These are phyloP conservation scores for Beauveria sp. DNA, from an alignment of 2,329 filamentous ascomycete species.

Conservation along the genomic window DNA sequence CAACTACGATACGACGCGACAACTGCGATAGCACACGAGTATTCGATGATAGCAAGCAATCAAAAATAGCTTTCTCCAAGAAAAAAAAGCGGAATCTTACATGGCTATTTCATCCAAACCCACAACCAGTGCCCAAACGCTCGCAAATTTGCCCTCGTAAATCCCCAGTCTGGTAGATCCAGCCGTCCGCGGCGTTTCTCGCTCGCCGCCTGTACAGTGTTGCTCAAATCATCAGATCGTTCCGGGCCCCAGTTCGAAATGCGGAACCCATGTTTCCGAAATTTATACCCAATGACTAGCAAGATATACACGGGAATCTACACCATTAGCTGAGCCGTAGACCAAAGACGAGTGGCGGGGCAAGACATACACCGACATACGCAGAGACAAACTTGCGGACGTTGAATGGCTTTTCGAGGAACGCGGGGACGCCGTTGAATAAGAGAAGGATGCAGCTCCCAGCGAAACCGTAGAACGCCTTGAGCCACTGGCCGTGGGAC, in stretches of 20 bases:
- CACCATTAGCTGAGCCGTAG: too few relatives aligned
- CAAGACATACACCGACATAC: slow-evolving; percentile 30
- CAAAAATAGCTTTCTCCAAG: too few relatives aligned
- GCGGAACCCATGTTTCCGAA: slow-evolving; percentile 27
- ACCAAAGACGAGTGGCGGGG: too few relatives aligned
- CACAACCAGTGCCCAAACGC: slow-evolving; percentile 27
- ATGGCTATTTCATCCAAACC: slow-evolving; percentile 29
- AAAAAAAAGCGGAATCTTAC: too few relatives aligned
- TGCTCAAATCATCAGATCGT: slow-evolving; percentile 28
- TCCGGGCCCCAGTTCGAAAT: slow-evolving; percentile 28
- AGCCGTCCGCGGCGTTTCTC: slow-evolving; percentile 27
- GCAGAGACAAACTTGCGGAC: slow-evolving; percentile 28
- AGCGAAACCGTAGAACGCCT: slow-evolving; percentile 26
- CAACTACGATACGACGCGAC: too few relatives aligned
- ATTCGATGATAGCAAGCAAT: too few relatives aligned
- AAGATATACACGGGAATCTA: slow-evolving; percentile 30
- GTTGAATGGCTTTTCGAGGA: slow-evolving; percentile 27
- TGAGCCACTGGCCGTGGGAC: slow-evolving; percentile 32
- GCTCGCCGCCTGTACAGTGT: slow-evolving; percentile 28
- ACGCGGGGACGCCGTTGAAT: slow-evolving; percentile 28
- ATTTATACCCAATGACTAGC: slow-evolving; percentile 30
- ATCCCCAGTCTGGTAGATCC: slow-evolving; percentile 26
- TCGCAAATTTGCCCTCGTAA: slow-evolving; percentile 24
- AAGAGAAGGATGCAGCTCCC: slow-evolving; percentile 26
- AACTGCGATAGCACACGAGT: too few relatives aligned